Evolutionary conservation across 352 stramenopile species (phyloP).

Genomic region (Thalassiosira sp.): DNA sequence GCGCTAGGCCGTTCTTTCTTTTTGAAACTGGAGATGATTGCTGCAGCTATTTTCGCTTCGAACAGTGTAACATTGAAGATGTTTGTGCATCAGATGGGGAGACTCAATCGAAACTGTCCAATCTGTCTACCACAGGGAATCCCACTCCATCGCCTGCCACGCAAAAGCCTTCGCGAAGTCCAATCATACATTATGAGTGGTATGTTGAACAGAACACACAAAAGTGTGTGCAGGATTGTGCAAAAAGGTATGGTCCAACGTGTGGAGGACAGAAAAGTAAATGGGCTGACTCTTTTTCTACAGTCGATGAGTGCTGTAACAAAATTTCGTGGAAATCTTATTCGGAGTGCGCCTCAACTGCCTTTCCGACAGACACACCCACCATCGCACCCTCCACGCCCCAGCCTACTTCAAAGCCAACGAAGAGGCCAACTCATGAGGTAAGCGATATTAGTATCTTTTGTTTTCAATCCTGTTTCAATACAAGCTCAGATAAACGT

Average conservation of each 20-base stretch:
- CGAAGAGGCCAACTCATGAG: not conserved
- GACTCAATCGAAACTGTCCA: not conserved
- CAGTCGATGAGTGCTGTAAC: not conserved
- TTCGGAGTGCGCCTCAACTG: not conserved
- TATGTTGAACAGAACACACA: not conserved
- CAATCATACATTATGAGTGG: not conserved
- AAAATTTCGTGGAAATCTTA: not conserved
- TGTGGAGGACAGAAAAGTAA: not conserved
- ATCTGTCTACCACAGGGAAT: not conserved
- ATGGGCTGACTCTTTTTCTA: not conserved
- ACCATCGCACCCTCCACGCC: not conserved
- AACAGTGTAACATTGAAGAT: not conserved
- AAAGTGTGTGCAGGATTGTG: not conserved
- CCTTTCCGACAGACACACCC: not conserved
- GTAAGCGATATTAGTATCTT: not conserved
- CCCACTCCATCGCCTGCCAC: not conserved
- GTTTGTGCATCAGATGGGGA: not conserved
- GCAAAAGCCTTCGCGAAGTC: not conserved
- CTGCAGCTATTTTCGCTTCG: not conserved
- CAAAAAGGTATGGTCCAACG: not conserved
- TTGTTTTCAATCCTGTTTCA: not conserved
- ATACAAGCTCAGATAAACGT: not conserved
- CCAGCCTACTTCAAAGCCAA: not conserved
- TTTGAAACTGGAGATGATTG: not conserved
- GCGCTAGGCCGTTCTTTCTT: not conserved